These are phyloP conservation scores for Cadophora malorum DNA, from an alignment of 2,329 filamentous ascomycete genomes.

Conservation along the genomic window DNA sequence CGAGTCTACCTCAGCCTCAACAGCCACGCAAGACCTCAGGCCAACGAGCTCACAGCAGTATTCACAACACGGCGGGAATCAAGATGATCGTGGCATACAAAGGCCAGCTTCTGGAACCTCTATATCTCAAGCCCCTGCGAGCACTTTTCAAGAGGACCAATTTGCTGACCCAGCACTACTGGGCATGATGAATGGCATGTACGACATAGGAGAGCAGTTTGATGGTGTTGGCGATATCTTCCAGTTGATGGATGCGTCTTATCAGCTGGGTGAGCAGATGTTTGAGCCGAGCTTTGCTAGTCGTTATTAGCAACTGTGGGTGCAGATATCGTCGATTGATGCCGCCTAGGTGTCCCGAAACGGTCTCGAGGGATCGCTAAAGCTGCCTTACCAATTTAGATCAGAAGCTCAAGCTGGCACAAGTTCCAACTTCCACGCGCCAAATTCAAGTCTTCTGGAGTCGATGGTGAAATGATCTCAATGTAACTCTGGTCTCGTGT, in stretches of 20 bases:
- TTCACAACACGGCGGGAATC: neutral
- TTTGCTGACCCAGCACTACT: neutral
- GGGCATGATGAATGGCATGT: slow-evolving; percentile 5
- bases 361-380: too few species aligned
- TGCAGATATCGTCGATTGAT: too few species aligned
- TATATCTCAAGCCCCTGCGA: neutral
- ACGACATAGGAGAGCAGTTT: slow-evolving; percentile 14
- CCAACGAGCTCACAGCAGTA: neutral
- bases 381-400: too few species aligned
- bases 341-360: too few species aligned
- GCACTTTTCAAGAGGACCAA: neutral
- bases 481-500: too few species aligned
- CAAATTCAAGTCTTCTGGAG: too few species aligned
- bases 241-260: slow-evolving; percentile 35
- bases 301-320: neutral
- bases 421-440: too few species aligned
- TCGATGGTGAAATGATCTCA: too few species aligned
- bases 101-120: neutral
- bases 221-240: slow-evolving; percentile 29
- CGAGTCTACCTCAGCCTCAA: neutral
- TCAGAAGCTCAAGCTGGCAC: too few species aligned
- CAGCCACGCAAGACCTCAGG: neutral
- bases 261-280: slow-evolving; percentile 30
- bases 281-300: slow-evolving; percentile 2
- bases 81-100: neutral